Percentiles rank a stretch among this genome's conserved stretches.
phyloP scores from a whole-genome alignment of 345 rosid species.

The Eucalyptus paniculata region DNA sequence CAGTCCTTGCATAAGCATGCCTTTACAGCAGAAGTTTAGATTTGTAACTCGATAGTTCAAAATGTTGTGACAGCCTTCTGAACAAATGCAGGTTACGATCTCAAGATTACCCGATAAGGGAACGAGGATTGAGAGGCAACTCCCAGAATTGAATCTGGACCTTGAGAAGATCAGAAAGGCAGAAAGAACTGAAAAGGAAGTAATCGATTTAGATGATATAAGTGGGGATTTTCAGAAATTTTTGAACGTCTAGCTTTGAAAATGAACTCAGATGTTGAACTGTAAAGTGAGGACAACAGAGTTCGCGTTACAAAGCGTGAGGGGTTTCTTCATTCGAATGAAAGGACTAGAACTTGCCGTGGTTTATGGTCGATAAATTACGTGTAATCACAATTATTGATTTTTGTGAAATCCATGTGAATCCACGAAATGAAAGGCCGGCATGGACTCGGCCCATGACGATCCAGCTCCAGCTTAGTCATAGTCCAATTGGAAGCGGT shows the following conservation, averaged over 20 bases:
- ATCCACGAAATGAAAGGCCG: background rate
- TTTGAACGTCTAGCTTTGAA: conserved; percentile 32
- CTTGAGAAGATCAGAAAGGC: conserved; percentile 34
- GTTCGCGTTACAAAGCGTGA: background rate
- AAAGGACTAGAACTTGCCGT: background rate
- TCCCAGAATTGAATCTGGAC: conserved; percentile 44
- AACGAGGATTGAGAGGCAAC: conserved; percentile 55
- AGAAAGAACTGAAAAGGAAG: conserved; percentile 5
- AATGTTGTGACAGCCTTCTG: background rate
- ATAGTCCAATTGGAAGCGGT: background rate
- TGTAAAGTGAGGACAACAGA: background rate
- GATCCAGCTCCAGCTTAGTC: background rate
- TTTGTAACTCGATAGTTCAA: background rate
- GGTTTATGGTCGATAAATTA: background rate
- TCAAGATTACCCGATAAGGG: conserved; percentile 79
- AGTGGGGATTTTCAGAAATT: conserved; percentile 33
- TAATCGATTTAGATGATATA: conserved; percentile 52
- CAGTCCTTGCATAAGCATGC: background rate
- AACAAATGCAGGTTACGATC: conserved; percentile 30
- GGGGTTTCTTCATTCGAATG: background rate
- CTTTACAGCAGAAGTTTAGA: background rate
- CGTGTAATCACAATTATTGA: background rate
- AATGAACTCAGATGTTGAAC: background rate
- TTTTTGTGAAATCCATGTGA: background rate
- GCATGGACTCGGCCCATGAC: background rate